These are phyloP conservation scores for Daldinia concentrica DNA, from an alignment of 495 filamentous ascomycete species.

Conservation along the genomic window DNA sequence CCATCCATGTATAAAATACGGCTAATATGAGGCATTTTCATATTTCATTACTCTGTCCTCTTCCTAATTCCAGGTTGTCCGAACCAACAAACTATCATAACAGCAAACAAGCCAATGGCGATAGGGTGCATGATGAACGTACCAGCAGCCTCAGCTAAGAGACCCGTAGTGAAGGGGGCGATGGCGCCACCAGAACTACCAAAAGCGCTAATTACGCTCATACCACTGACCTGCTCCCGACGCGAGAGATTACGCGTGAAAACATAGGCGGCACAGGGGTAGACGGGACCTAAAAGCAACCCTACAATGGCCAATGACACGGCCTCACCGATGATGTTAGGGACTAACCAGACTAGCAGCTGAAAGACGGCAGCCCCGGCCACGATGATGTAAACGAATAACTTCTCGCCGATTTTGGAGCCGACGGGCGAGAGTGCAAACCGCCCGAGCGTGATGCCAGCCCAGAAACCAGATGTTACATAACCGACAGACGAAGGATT, in stretches of 20 bases:
- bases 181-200: slow-evolving; percentile 79
- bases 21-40: background rate
- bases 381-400: slow-evolving; percentile 68
- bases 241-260: slow-evolving; percentile 70
- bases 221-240: slow-evolving; percentile 69
- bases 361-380: slow-evolving; percentile 70
- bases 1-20: background rate
- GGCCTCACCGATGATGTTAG: slow-evolving; percentile 73
- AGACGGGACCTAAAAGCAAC: slow-evolving; percentile 78
- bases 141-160: slow-evolving; percentile 73
- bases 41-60: slow-evolving; percentile 57
- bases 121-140: slow-evolving; percentile 81
- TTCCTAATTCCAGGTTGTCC: slow-evolving; percentile 63
- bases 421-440: slow-evolving; percentile 72
- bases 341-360: slow-evolving; percentile 78
- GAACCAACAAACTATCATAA: slow-evolving; percentile 76
- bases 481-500: slow-evolving; percentile 75
- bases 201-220: slow-evolving; percentile 76
- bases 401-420: slow-evolving; percentile 71
- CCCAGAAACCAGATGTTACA: slow-evolving; percentile 87
- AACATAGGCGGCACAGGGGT: slow-evolving; percentile 74
- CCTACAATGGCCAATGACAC: slow-evolving; percentile 78
- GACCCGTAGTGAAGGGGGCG: slow-evolving; percentile 77
- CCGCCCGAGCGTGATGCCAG: slow-evolving; percentile 76
- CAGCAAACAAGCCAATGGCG: slow-evolving; percentile 69